Percentiles rank a stretch among this genome's conserved stretches.
These are phyloP conservation scores for Cryptococcus sp. DNA, from an alignment of 1,284 basidiomycete species.

Conservation along the genomic window DNA sequence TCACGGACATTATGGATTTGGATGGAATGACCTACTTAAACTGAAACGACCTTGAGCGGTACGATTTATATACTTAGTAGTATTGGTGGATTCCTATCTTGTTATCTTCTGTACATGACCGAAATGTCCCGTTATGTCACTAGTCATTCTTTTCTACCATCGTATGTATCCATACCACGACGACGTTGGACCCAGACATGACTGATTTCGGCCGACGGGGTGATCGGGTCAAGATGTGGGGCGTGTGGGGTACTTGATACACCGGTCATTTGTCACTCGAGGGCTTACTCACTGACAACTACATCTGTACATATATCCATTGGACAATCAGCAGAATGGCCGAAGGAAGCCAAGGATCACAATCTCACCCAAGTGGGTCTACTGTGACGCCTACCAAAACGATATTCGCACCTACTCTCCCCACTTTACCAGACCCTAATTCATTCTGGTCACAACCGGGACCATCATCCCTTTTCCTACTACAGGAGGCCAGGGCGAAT, in stretches of 20 bases:
- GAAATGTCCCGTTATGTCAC: neutral
- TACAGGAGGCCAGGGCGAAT: neutral
- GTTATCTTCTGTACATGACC: constrained; percentile 1
- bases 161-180: too few relatives aligned
- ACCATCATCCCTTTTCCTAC: neutral
- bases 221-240: too few relatives aligned
- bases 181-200: too few relatives aligned
- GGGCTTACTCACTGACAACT: too few relatives aligned
- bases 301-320: too few relatives aligned
- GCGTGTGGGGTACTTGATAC: too few relatives aligned
- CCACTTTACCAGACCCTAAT: neutral
- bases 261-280: too few relatives aligned
- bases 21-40: neutral
- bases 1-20: neutral
- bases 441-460: neutral
- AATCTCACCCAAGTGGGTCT: too few relatives aligned
- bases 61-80: neutral
- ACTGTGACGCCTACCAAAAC: too few relatives aligned
- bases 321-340: too few relatives aligned
- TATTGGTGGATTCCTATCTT: neutral
- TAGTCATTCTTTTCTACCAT: neutral
- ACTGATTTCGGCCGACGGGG: too few relatives aligned
- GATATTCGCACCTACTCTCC: neutral
- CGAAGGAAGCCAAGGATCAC: too few relatives aligned
- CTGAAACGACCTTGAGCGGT: neutral